Conservation (phyloP, 2,329 filamentous ascomycete species). For the Coleophoma cylindrospora region DNA sequence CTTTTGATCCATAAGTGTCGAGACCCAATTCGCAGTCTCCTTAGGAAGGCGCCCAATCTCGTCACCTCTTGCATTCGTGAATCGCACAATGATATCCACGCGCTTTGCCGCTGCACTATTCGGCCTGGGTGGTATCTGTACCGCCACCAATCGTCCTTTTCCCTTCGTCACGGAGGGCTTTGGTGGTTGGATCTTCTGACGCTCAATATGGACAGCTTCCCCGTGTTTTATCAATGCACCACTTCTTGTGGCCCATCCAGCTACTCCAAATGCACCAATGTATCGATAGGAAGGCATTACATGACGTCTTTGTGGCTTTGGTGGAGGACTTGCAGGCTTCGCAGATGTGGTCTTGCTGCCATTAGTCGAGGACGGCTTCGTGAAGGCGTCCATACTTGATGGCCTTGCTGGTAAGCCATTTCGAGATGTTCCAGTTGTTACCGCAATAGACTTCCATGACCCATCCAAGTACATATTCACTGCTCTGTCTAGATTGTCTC, state of each 20-base stretch:
- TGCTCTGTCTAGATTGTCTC: conserved; percentile 54
- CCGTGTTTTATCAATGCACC: conserved; percentile 76
- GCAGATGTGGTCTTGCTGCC: conserved; percentile 30
- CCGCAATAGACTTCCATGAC: conserved; percentile 46
- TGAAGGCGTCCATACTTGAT: conserved; percentile 20
- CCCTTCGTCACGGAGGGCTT: conserved; percentile 38
- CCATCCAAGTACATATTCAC: conserved; percentile 69
- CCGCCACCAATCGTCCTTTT: conserved; percentile 30
- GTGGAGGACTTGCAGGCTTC: conserved; percentile 12
- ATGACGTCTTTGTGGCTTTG: conserved; percentile 2
- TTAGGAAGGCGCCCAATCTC: conserved; percentile 86
- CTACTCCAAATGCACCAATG: conserved; percentile 86
- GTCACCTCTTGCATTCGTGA: conserved; percentile 72
- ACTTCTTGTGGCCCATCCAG: conserved; percentile 87
- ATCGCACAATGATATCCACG: conserved; percentile 84
- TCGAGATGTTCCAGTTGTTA: background rate
- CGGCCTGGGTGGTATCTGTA: conserved; percentile 18
- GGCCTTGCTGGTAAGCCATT: conserved; percentile 6
- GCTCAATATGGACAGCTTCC: conserved; percentile 80
- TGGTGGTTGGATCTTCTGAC: conserved; percentile 67
- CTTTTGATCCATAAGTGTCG: conserved; percentile 83
- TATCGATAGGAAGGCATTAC: conserved; percentile 59
- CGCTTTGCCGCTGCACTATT: conserved; percentile 50
- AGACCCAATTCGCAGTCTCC: conserved; percentile 87
- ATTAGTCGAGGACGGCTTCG: conserved; percentile 9